phyloP scores from a whole-genome alignment of 148 eudicot species.

The Camellia japonica region DNA sequence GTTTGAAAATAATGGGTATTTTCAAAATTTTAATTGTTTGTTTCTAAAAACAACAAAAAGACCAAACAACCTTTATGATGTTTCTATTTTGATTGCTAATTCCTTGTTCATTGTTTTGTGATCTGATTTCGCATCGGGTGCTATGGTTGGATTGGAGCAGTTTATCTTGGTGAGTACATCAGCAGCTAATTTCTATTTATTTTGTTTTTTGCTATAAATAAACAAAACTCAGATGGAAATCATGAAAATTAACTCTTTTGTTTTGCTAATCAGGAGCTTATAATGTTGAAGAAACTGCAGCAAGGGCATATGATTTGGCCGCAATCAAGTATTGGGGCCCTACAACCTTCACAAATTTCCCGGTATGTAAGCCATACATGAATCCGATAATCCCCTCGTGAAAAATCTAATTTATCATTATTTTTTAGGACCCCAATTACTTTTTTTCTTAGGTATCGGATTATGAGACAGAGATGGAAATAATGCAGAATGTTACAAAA shows the following conservation, averaged over 20 bases:
- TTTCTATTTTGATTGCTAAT: too few species aligned
- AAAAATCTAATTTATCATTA: background rate
- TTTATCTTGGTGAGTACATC: constrained; percentile 40
- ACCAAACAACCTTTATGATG: too few species aligned
- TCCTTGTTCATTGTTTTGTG: too few species aligned
- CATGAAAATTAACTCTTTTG: background rate
- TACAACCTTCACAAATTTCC: constrained; percentile 51
- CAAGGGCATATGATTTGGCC: constrained; percentile 65
- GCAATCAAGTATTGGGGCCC: constrained; percentile 69
- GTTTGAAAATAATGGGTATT: too few species aligned
- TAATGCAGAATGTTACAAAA: constrained; percentile 40
- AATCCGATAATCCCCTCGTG: background rate
- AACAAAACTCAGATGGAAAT: background rate
- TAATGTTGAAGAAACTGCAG: constrained; percentile 65
- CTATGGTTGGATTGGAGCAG: constrained; percentile 6
- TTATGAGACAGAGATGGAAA: constrained; percentile 43
- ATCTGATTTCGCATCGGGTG: too few species aligned
- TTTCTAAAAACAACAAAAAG: too few species aligned
- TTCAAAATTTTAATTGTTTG: too few species aligned
- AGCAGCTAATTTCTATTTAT: background rate
- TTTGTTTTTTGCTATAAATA: background rate
- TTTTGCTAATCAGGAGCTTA: constrained; percentile 41
- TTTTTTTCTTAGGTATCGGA: constrained; percentile 27
- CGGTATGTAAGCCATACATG: constrained; percentile 21
- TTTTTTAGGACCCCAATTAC: background rate